These are phyloP conservation scores for Hygrophoropsis aurantiaca DNA, from an alignment of 768 basidiomycete genomes.

Conservation along the genomic window DNA sequence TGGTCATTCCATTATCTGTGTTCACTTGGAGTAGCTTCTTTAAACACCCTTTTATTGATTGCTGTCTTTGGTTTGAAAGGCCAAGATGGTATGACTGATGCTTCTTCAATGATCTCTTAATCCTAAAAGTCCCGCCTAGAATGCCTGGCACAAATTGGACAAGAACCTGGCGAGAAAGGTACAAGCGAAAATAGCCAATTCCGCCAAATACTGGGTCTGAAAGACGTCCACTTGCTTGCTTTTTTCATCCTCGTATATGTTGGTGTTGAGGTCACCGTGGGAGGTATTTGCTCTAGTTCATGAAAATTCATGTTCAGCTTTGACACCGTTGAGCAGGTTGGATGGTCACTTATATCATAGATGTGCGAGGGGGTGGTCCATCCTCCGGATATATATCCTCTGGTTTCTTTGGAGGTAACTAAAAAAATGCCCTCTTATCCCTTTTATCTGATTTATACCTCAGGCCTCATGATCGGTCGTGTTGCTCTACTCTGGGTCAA, in stretches of 20 bases:
- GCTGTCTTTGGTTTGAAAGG: slow-evolving; percentile 62
- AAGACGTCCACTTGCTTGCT: slow-evolving; percentile 45
- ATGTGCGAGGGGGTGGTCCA: slow-evolving; percentile 42
- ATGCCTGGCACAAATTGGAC: slow-evolving; percentile 36
- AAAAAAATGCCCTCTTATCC: not conserved
- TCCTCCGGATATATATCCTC: slow-evolving; percentile 48
- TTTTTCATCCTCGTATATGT: slow-evolving; percentile 46
- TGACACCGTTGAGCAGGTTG: slow-evolving; percentile 42
- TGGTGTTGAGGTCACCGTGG: slow-evolving; percentile 52
- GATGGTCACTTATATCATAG: slow-evolving; percentile 61
- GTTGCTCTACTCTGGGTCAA: slow-evolving; percentile 28
- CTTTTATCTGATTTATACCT: not conserved
- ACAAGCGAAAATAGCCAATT: slow-evolving; percentile 37
- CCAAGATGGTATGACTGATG: slow-evolving; percentile 54
- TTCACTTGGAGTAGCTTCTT: slow-evolving; percentile 64
- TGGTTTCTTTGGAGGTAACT: slow-evolving; percentile 33
- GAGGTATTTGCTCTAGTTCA: slow-evolving; percentile 29
- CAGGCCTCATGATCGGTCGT: slow-evolving; percentile 29
- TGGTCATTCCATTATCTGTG: slow-evolving; percentile 45
- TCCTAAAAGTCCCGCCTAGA: slow-evolving; percentile 23
- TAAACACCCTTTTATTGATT: slow-evolving; percentile 51
- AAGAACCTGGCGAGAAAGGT: slow-evolving; percentile 21
- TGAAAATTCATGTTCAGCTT: too few relatives aligned
- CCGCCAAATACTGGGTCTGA: slow-evolving; percentile 44
- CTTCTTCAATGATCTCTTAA: not conserved